These are phyloP conservation scores for Fusarium nurragi DNA, from an alignment of 2,329 filamentous ascomycete species.

Conservation along the genomic window DNA sequence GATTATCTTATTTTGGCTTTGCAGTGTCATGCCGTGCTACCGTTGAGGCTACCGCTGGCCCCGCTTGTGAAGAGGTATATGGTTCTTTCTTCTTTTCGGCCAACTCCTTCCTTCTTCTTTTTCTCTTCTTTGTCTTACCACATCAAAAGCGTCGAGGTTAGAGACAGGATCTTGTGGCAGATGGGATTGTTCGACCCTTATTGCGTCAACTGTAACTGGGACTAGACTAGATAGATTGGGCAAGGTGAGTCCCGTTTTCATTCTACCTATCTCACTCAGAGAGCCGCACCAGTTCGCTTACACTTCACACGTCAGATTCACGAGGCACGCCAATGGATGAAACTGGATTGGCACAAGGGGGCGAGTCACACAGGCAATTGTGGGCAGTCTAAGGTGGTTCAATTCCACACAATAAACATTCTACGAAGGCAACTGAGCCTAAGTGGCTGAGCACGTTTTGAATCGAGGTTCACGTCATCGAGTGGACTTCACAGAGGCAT, in stretches of 20 bases:
- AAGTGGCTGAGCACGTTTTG: background rate
- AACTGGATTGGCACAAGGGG: background rate
- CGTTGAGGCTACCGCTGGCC: background rate
- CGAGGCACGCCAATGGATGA: background rate
- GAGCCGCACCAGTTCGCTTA: background rate
- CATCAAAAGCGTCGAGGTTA: background rate
- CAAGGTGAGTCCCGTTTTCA: background rate
- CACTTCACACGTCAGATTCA: background rate
- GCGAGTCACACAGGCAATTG: slow-evolving; percentile 10
- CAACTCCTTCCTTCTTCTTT: background rate
- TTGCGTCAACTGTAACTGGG: background rate
- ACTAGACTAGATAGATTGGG: background rate
- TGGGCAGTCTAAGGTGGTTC: slow-evolving; percentile 4
- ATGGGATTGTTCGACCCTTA: background rate
- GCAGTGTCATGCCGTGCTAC: background rate
- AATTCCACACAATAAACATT: background rate
- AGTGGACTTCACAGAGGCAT: background rate
- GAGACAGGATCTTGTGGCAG: background rate
- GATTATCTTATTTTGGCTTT: background rate
- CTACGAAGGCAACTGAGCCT: slow-evolving; percentile 6
- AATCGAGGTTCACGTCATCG: background rate
- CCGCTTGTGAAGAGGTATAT: background rate
- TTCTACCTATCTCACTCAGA: background rate
- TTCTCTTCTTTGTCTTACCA: too few relatives aligned
- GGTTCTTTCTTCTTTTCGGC: background rate